Evolutionary conservation across 179 eudicot species (phyloP).

Genomic region (Silene vulgaris): DNA sequence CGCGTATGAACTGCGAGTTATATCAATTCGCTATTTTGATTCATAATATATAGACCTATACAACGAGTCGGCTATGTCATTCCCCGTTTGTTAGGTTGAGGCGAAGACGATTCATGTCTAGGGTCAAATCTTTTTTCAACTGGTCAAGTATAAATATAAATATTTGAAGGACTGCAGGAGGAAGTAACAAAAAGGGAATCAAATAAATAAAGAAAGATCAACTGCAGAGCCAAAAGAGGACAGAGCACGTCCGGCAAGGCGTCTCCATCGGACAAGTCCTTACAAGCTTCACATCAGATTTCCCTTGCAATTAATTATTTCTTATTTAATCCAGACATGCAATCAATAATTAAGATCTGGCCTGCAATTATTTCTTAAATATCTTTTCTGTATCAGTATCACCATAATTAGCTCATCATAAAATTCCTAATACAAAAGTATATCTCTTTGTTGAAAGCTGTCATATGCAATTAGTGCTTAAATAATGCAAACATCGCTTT

Average conservation of each 20-base stretch:
- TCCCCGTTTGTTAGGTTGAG: not conserved
- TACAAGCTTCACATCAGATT: not conserved
- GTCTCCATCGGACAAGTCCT: not conserved
- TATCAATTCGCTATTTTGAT: too few relatives aligned
- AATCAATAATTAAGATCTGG: not conserved
- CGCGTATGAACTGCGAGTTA: too few relatives aligned
- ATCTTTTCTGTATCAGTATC: not conserved
- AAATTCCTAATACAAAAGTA: constrained; percentile 2
- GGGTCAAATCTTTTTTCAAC: not conserved
- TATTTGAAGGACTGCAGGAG: not conserved
- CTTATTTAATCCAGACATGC: not conserved
- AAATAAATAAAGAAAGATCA: not conserved
- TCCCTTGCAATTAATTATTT: not conserved
- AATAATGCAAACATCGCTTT: not conserved
- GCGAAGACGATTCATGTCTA: not conserved
- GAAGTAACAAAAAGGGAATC: not conserved
- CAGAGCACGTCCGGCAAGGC: not conserved
- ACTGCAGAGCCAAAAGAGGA: not conserved
- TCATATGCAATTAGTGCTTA: not conserved
- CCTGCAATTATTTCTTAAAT: not conserved
- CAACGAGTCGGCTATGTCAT: not conserved
- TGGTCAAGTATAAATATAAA: not conserved
- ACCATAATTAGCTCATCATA: not conserved
- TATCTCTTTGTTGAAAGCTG: constrained; percentile 4
- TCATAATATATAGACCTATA: not conserved